A percentile compares a stretch with the other conserved stretches of the same genome.
Conservation (phyloP, 139 green algal species). For the Dunaliella primolecta region DNA sequence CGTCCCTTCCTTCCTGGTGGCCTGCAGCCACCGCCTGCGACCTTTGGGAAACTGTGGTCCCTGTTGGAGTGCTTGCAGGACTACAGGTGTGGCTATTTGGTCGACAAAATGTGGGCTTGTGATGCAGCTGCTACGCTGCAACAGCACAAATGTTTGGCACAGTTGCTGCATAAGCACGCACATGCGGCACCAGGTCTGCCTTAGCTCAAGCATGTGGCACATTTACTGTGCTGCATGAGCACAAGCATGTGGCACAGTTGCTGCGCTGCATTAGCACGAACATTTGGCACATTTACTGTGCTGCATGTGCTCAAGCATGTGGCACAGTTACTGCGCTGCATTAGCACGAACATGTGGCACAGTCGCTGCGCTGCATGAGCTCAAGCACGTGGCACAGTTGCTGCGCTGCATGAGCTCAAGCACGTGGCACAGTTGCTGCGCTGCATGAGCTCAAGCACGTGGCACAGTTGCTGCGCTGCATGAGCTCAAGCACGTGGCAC, state of each 20-base stretch:
- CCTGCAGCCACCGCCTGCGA: neutral
- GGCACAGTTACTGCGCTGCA: neutral
- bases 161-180: no score
- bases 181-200: neutral
- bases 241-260: neutral
- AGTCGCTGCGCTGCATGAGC: neutral
- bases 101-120: neutral
- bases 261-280: neutral
- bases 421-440: neutral
- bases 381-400: neutral
- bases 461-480: neutral
- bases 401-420: neutral
- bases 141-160: no score
- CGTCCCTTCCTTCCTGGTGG: neutral
- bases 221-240: neutral
- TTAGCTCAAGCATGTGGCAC: neutral
- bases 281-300: neutral
- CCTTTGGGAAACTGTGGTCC: neutral
- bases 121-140: no score
- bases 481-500: no score
- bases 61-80: neutral
- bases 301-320: neutral
- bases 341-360: neutral
- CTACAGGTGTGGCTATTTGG: neutral
- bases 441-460: neutral